phyloP scores from a whole-genome alignment of 2,329 filamentous ascomycete species.

The Berkeleyomyces rouxiae region DNA sequence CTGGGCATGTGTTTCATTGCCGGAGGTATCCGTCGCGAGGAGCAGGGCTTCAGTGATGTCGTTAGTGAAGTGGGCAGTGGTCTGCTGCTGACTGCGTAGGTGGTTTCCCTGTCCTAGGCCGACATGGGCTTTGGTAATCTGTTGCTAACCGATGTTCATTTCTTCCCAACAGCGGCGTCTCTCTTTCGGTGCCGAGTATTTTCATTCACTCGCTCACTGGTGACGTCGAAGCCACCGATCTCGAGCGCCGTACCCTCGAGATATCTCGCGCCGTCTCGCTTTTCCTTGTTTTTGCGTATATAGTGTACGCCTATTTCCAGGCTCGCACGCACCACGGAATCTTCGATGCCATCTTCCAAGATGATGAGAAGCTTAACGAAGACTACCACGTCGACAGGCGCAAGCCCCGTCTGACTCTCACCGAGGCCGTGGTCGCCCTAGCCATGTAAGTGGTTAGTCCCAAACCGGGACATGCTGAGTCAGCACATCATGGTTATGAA shows the following conservation, averaged over 20 bases:
- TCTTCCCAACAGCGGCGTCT: slow-evolving; percentile 20
- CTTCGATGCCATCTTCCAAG: slow-evolving; percentile 56
- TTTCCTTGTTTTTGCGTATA: slow-evolving; percentile 53
- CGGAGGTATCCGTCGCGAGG: slow-evolving; percentile 50
- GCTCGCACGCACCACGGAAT: slow-evolving; percentile 61
- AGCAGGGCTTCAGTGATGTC: slow-evolving; percentile 56
- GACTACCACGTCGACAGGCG: slow-evolving; percentile 43
- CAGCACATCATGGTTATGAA: neutral
- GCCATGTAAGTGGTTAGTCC: slow-evolving; percentile 6
- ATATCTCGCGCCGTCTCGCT: slow-evolving; percentile 58
- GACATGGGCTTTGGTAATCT: neutral
- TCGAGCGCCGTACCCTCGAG: slow-evolving; percentile 37
- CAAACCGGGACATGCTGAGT: neutral
- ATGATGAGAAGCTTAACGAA: slow-evolving; percentile 50
- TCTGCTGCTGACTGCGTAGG: slow-evolving; percentile 60
- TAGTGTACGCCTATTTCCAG: slow-evolving; percentile 55
- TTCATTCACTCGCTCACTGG: slow-evolving; percentile 33
- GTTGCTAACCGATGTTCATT: neutral
- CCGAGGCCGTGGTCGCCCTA: slow-evolving; percentile 53
- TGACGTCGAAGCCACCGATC: slow-evolving; percentile 19
- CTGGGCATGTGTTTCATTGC: slow-evolving; percentile 66
- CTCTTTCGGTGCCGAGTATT: slow-evolving; percentile 32
- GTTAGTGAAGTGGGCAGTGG: slow-evolving; percentile 68
- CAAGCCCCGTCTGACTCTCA: slow-evolving; percentile 56
- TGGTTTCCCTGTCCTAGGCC: slow-evolving; percentile 17